phyloP scores from a whole-genome alignment of 306 rosid genomes.

The Lablab purpureus region DNA sequence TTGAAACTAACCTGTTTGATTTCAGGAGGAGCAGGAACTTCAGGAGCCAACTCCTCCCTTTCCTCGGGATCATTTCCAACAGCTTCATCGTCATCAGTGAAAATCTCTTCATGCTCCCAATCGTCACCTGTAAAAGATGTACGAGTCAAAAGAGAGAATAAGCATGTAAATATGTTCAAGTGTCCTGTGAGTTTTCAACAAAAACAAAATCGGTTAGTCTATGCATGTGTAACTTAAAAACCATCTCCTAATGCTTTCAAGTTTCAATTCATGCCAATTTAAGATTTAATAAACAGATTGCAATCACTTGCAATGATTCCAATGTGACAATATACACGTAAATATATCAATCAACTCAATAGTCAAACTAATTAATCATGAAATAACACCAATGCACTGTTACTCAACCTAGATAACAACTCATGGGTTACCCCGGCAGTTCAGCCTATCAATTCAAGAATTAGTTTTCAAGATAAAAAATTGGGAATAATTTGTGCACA shows the following conservation, averaged over 20 bases:
- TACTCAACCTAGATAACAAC: background rate
- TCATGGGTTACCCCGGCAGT: conserved; percentile 4
- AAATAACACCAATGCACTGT: conserved; percentile 7
- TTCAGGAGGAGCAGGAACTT: conserved; percentile 97
- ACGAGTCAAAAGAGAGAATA: conserved; percentile 1
- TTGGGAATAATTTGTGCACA: conserved; percentile 11
- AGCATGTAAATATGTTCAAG: conserved; percentile 10
- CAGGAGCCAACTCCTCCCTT: conserved; percentile 97
- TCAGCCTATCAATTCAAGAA: background rate
- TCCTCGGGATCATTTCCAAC: conserved; percentile 94
- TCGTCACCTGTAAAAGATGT: conserved; percentile 76
- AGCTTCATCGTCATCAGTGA: conserved; percentile 97
- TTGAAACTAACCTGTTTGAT: conserved; percentile 81
- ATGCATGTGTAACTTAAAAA: conserved; percentile 27
- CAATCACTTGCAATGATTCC: conserved; percentile 7
- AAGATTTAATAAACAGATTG: conserved; percentile 29
- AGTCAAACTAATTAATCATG: conserved; percentile 5
- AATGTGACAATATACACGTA: conserved; percentile 6
- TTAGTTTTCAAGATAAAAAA: background rate
- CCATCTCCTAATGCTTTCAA: conserved; percentile 12
- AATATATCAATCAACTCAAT: conserved; percentile 21
- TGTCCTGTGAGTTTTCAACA: conserved; percentile 29
- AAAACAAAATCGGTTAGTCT: conserved; percentile 7
- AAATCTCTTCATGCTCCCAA: conserved; percentile 98
- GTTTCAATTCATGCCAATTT: background rate